Percentiles rank a stretch among this genome's conserved stretches.
phyloP scores from a whole-genome alignment of 176 grass and related monocot species.

The Carex parvula region DNA sequence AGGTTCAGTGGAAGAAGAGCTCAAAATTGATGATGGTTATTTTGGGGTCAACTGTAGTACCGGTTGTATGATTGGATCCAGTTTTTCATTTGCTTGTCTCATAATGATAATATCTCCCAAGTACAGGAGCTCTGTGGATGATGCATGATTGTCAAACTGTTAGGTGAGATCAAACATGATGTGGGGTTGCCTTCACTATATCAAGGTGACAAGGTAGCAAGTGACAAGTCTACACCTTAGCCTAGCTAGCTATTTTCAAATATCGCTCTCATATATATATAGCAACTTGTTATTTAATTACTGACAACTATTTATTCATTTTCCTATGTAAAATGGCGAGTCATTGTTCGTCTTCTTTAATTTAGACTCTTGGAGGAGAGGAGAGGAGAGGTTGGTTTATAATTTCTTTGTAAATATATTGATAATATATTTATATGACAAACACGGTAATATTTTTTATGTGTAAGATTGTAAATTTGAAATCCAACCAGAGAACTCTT shows the following conservation, averaged over 20 bases:
- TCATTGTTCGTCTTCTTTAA: not conserved
- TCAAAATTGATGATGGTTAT: not conserved
- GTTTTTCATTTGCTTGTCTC: not conserved
- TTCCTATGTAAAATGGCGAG: not conserved
- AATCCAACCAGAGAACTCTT: too few species aligned
- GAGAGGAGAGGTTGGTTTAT: not conserved
- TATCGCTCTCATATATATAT: not conserved
- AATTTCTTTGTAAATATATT: not conserved
- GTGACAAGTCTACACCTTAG: not conserved
- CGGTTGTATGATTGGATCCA: not conserved
- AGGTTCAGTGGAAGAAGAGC: not conserved
- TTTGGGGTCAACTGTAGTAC: not conserved
- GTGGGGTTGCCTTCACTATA: not conserved
- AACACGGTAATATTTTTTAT: too few species aligned
- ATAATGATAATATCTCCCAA: not conserved
- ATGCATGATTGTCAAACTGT: not conserved
- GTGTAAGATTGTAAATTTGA: too few species aligned
- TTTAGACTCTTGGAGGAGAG: not conserved
- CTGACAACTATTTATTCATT: too few species aligned
- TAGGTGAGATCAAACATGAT: constrained; percentile 1
- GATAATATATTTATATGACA: not conserved
- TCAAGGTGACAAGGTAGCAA: not conserved
- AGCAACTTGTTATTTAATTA: not conserved
- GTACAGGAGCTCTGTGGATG: not conserved
- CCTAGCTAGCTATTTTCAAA: not conserved